Conservation (phyloP, 1,284 basidiomycete species). For the Neotropicomus parvogracilis region DNA sequence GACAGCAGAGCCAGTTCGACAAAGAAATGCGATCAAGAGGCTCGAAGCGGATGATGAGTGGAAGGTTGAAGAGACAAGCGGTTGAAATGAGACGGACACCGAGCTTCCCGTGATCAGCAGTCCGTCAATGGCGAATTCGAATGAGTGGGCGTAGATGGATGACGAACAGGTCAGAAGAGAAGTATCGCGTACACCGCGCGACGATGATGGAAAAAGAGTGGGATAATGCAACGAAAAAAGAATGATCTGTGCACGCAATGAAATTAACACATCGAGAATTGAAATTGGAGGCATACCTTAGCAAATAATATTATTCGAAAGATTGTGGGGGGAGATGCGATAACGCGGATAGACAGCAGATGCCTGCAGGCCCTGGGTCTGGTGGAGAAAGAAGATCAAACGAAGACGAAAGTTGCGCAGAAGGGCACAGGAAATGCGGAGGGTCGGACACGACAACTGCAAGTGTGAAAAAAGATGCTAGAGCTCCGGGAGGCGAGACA, state of each 20-base stretch:
- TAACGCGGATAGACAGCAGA: constrained; percentile 2
- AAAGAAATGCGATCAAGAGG: neutral
- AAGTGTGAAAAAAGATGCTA: constrained; percentile 7
- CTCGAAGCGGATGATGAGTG: neutral
- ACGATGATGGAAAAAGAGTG: constrained; percentile 6
- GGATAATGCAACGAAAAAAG: neutral
- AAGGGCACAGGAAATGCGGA: neutral
- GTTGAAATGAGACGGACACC: neutral
- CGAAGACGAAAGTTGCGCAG: neutral
- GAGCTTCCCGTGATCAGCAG: neutral
- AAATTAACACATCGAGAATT: neutral
- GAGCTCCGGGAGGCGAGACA: constrained; percentile 4
- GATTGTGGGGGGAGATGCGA: constrained; percentile 1
- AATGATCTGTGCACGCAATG: constrained; percentile 6
- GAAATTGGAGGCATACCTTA: constrained; percentile 18
- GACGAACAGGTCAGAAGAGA: neutral
- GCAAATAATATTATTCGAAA: constrained; percentile 8
- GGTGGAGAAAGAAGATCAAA: neutral
- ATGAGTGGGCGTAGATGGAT: neutral
- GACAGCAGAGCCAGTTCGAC: too few relatives aligned
- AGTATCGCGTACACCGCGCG: neutral
- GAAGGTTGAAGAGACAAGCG: neutral
- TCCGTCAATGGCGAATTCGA: constrained; percentile 3
- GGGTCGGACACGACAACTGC: constrained; percentile 1
- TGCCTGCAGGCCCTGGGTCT: neutral